Evolutionary conservation across 1,284 basidiomycete genomes (phyloP).

Genomic region (Malassezia slooffiae): DNA sequence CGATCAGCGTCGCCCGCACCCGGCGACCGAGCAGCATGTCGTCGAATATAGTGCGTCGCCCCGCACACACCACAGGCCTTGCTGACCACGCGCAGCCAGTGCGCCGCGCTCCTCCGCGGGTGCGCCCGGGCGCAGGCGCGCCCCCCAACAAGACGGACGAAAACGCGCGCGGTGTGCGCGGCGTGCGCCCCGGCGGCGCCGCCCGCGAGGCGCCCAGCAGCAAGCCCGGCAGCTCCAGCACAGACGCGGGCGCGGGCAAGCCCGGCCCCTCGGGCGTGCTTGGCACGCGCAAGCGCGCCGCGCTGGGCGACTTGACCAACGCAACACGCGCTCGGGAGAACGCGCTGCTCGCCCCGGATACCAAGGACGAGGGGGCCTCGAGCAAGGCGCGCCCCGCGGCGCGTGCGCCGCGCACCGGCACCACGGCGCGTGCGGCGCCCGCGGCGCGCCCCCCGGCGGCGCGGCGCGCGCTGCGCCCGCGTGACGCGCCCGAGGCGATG

Average conservation of each 20-base stretch:
- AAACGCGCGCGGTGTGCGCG: constrained; percentile 6
- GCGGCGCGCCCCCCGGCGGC: neutral
- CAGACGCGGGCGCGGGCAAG: neutral
- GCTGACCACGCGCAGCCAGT: constrained; percentile 13
- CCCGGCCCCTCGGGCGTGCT: constrained; percentile 22
- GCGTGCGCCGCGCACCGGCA: neutral
- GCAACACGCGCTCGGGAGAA: constrained; percentile 28
- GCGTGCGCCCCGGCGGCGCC: neutral
- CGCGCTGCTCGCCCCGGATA: no score
- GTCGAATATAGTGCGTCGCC: constrained; percentile 13
- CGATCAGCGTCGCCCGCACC: neutral
- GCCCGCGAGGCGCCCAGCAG: constrained; percentile 4
- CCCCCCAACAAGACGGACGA: constrained; percentile 14
- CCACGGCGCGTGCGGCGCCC: constrained; percentile 1
- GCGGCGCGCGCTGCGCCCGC: constrained; percentile 38
- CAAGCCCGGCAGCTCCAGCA: constrained; percentile 1
- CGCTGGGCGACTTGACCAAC: constrained; percentile 43
- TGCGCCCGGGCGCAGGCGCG: constrained; percentile 7
- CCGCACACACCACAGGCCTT: neutral
- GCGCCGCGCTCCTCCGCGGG: constrained; percentile 9
- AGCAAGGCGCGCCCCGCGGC: constrained; percentile 1
- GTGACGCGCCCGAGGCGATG: constrained; percentile 22
- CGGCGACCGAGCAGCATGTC: constrained; percentile 10
- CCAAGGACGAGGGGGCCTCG: no score
- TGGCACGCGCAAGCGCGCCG: constrained; percentile 41